Base-by-base conservation (phyloP, 192 early-diverging fungal species). In the Coemansia sp. region DNA sequence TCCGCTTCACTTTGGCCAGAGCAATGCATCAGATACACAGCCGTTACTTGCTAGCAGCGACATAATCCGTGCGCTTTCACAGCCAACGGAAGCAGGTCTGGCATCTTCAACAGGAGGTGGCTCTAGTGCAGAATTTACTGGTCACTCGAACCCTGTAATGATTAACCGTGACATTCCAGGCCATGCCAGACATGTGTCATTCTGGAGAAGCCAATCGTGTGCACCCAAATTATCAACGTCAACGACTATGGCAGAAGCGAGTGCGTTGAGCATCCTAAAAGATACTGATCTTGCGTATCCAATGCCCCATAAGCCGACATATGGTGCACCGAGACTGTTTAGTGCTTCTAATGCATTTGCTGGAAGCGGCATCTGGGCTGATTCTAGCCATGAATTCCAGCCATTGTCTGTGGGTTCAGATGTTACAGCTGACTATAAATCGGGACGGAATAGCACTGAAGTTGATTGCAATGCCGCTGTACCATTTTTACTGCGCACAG, bases 251-350 rank as follows among this genome's bases (percentile, higher is more conserved):
- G 78, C 78, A 0, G 78, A 81, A 43, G 68, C 78, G 19, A 81
- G 78, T 43, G 78, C 78, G 14, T 55, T 81, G 52, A 81, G 78
- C 58, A 81, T 81, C 26, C 57, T 81, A 16, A 81, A 75, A 47
- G 78, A 75, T 41, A 81, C 78, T 0, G 78, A 81, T 35, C 69
- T 81, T 4, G 78, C 78, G 2, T 81, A 81, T 27, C 73, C 78
- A 10, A 72, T 69, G 12, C 78, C 78, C 1, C 63, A 63, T 47
- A 62, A 59, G 10, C 45, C 56, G n/a, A 18, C 38, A 16, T 62
- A 24, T 48, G n/a, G 13, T 49, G 29, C 39, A 4, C 7, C 23
- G 9, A 16, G 5, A 27, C 24, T 27, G 53, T 26, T 27, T 38
- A 37, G 55, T 18, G 19, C 37, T 7, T n/a, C 55, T 10, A 41